Percentiles rank a stretch among this genome's conserved stretches.
Evolutionary conservation across 371 early-diverging fungal genomes (phyloP).

Genomic region (Haplosporangium sp.): DNA sequence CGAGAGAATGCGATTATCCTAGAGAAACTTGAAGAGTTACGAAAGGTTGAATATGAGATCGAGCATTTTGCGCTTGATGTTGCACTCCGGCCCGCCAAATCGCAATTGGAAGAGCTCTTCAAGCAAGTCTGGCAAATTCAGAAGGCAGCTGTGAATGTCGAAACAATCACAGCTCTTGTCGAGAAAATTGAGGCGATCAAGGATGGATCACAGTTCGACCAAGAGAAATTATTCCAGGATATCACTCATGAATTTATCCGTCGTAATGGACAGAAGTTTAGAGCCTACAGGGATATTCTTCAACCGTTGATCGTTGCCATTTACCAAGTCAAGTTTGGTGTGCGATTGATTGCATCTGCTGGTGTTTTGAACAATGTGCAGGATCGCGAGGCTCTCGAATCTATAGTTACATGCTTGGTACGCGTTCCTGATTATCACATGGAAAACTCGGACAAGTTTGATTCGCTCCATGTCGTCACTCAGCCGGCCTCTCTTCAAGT

Average conservation of each 20-base stretch:
- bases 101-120: slow-evolving; percentile 80
- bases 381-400: slow-evolving; percentile 59
- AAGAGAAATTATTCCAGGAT: slow-evolving; percentile 78
- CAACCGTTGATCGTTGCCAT: slow-evolving; percentile 80
- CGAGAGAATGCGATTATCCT: slow-evolving; percentile 61
- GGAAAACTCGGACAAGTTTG: slow-evolving; percentile 54
- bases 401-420: slow-evolving; percentile 57
- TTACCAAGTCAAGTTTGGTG: slow-evolving; percentile 83
- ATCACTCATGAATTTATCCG: slow-evolving; percentile 78
- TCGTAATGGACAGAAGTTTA: slow-evolving; percentile 62
- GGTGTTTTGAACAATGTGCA: slow-evolving; percentile 45
- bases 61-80: slow-evolving; percentile 54
- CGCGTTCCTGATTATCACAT: slow-evolving; percentile 60
- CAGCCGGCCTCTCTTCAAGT: slow-evolving; percentile 58
- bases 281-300: slow-evolving; percentile 79
- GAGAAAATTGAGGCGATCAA: slow-evolving; percentile 57
- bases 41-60: slow-evolving; percentile 59
- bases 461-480: slow-evolving; percentile 62
- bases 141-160: slow-evolving; percentile 69
- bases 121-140: slow-evolving; percentile 80
- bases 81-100: slow-evolving; percentile 77
- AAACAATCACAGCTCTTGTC: slow-evolving; percentile 61
- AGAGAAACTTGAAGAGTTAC: slow-evolving; percentile 52
- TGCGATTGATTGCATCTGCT: slow-evolving; percentile 67
- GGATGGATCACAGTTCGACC: slow-evolving; percentile 59